Evolutionary conservation across 1,139 yeast species (phyloP).

Genomic region (Geotrichum reessii): DNA sequence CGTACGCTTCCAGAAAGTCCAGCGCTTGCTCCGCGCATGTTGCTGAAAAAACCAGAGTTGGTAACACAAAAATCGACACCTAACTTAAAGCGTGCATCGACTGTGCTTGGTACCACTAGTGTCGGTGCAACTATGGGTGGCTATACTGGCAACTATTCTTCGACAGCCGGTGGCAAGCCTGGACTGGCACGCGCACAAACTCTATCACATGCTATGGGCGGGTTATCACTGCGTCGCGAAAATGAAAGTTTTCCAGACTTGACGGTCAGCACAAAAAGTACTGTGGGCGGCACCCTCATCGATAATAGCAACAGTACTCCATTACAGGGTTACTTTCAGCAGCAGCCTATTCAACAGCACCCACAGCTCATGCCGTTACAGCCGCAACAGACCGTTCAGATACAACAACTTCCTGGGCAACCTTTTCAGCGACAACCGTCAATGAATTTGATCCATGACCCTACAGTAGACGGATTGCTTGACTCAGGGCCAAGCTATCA

Average conservation of each 20-base stretch:
- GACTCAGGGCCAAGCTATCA: background rate
- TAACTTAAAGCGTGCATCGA: slow-evolving; percentile 7
- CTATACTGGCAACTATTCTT: background rate
- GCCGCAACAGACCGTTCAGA: background rate
- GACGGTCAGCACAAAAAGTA: background rate
- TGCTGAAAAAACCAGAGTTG: slow-evolving; percentile 15
- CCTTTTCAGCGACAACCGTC: background rate
- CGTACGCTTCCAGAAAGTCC: slow-evolving; percentile 56
- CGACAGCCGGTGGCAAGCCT: slow-evolving; percentile 1
- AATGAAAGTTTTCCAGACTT: background rate
- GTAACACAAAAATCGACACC: slow-evolving; percentile 16
- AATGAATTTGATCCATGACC: background rate
- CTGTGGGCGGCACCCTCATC: background rate
- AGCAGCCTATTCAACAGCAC: background rate
- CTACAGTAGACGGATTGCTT: background rate
- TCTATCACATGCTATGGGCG: slow-evolving; percentile 13
- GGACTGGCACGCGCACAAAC: slow-evolving; percentile 14
- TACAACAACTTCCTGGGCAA: background rate
- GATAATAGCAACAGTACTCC: background rate
- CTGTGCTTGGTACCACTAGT: background rate
- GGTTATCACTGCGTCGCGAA: slow-evolving; percentile 8
- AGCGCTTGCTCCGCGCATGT: slow-evolving; percentile 46
- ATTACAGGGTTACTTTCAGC: background rate
- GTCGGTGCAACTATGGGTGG: background rate
- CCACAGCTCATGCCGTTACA: background rate